Evolutionary conservation across 1,284 basidiomycete genomes (phyloP), one percentile per base, ranked within the genome.

Genomic region (Rhodotorula glutinis): DNA sequence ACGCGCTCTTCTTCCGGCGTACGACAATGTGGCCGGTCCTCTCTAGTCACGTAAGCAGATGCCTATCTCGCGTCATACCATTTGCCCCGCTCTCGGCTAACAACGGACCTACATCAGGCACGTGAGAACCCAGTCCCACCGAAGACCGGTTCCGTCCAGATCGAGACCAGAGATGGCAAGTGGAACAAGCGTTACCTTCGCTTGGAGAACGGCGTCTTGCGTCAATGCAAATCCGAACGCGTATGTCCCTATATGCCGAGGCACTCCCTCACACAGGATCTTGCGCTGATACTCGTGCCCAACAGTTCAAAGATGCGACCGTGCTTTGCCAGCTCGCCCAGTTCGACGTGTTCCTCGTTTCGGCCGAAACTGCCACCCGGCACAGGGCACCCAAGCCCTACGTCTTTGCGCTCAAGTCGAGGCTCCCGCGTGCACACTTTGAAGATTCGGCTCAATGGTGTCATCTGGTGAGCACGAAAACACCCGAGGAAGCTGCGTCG

Each of bases 131-230:
- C 69, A 5, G 23, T 27, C 11, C 44, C 56, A 44, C 44, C 63
- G 40, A 27, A 57, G 44, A 25, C 62, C 33, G 66, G 61, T 51
- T 57, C 60, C 40, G 60, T 73, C 23, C 89, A 93, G 78, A 88
- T 87, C 83, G 90, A 94, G 80, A 83, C 82, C 61, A 93, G 92
- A 80, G 86, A 87, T 66, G 91, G 91, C 49, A 94, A 94, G 79
- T 96, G 92, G 92, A 87, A 82, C 66, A 95, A 93, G 79, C 85
- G 91, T 38, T 93, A 87, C 85, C 82, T 95, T 75, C 86, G 88
- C 75, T 83, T 94, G 38, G 84, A 88, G 52, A 90, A 92, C 75
- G 90, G 92, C 70, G 85, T 86, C 64, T 78, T 95, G 57, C 94
- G 87, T 83, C 76, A 93, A 43, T 87, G 89, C 38, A 95, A 94